phyloP scores from a whole-genome alignment of 176 grass and related monocot species.

The Oryza meyeriana region DNA sequence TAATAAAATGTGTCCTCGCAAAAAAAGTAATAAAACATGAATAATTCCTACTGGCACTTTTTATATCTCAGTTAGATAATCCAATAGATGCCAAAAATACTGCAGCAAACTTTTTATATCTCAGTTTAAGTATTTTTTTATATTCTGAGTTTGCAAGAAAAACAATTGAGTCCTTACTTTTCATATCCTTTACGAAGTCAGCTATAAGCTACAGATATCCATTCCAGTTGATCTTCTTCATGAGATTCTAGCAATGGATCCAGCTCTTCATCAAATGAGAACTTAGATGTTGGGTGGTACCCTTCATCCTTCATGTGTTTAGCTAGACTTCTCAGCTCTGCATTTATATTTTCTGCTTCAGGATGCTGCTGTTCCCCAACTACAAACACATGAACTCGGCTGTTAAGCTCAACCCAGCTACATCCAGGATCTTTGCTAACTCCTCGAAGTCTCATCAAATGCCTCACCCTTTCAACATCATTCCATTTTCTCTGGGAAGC shows the following conservation, averaged over 20 bases:
- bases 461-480: constrained; percentile 67
- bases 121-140: neutral
- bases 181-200: constrained; percentile 23
- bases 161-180: constrained; percentile 7
- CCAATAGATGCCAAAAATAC: neutral
- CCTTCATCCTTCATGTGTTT: constrained; percentile 80
- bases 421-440: constrained; percentile 71
- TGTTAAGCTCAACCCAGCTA: constrained; percentile 74
- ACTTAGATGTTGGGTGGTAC: constrained; percentile 23
- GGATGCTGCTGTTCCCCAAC: constrained; percentile 61
- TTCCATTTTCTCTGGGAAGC: constrained; percentile 55
- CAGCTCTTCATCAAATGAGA: constrained; percentile 17
- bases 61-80: neutral
- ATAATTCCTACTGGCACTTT: neutral
- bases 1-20: too few relatives aligned
- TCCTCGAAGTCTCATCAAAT: constrained; percentile 61
- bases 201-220: constrained; percentile 12
- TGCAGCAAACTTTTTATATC: neutral
- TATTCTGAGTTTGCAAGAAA: neutral
- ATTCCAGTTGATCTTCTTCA: constrained; percentile 36
- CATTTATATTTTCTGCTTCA: constrained; percentile 49
- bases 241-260: neutral
- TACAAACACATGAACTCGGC: constrained; percentile 72
- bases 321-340: constrained; percentile 49
- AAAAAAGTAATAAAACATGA: neutral